Percentiles rank a stretch among this genome's conserved stretches.
Conservation (phyloP, 2,329 filamentous ascomycete genomes). For the Fusarium sp. region DNA sequence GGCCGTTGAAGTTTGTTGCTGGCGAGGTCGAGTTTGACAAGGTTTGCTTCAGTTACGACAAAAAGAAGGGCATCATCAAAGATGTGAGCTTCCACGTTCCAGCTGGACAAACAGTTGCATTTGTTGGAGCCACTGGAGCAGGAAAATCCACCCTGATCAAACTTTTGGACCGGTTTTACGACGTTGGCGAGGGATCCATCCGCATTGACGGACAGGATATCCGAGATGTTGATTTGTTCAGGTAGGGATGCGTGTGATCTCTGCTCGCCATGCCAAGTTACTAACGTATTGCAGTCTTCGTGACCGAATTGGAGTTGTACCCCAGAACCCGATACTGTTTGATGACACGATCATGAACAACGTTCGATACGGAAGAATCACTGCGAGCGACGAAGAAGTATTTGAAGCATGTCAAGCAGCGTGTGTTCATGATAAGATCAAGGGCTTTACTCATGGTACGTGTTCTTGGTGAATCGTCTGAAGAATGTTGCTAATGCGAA, state of each 20-base stretch:
- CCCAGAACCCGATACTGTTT: constrained; percentile 66
- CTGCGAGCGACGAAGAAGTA: constrained; percentile 65
- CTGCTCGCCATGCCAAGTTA: neutral
- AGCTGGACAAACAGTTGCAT: constrained; percentile 66
- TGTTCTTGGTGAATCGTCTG: too few species aligned
- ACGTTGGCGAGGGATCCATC: constrained; percentile 63
- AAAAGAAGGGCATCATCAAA: constrained; percentile 67
- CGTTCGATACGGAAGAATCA: constrained; percentile 65
- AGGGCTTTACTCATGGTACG: constrained; percentile 61
- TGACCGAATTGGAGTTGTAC: constrained; percentile 65
- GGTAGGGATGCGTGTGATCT: constrained; percentile 42
- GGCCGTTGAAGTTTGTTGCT: constrained; percentile 60
- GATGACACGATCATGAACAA: constrained; percentile 70
- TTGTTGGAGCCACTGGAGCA: constrained; percentile 69
- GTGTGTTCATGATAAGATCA: constrained; percentile 68
- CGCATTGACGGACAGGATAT: constrained; percentile 67
- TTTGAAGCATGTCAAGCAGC: constrained; percentile 65
- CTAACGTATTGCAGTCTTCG: constrained; percentile 56
- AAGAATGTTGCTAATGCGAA: constrained; percentile 14
- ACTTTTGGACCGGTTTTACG: constrained; percentile 69
- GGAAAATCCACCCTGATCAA: constrained; percentile 69
- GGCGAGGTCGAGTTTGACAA: constrained; percentile 66
- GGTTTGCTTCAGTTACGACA: constrained; percentile 69
- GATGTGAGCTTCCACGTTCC: constrained; percentile 61
- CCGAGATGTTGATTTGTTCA: constrained; percentile 62